These are phyloP conservation scores for Citrus reticulata DNA, from an alignment of 345 rosid genomes.

Conservation along the genomic window DNA sequence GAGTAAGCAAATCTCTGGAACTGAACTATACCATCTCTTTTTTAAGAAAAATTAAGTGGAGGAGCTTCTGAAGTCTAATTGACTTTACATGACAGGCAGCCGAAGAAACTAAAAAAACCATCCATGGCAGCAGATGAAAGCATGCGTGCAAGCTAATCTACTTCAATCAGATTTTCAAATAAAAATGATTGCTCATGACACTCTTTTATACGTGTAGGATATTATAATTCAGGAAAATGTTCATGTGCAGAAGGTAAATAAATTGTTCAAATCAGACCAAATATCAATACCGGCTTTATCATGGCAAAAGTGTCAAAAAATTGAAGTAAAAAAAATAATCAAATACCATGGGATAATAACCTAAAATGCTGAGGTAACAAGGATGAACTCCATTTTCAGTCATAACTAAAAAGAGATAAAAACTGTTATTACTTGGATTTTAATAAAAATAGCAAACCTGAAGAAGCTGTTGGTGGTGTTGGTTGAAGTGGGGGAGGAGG, in stretches of 20 bases:
- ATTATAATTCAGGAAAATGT: neutral
- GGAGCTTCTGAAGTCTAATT: neutral
- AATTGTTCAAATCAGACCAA: neutral
- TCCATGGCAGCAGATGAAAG: neutral
- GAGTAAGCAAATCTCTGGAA: neutral
- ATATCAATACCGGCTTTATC: neutral
- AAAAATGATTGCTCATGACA: neutral
- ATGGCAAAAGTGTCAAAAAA: neutral
- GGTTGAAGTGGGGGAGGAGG: slow-evolving; percentile 57
- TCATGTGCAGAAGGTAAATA: neutral
- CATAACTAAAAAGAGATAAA: neutral
- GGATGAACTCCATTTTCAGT: neutral
- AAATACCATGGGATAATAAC: neutral
- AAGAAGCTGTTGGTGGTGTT: slow-evolving; percentile 25
- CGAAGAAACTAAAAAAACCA: too few relatives aligned
- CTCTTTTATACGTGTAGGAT: neutral
- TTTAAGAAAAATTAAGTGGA: neutral
- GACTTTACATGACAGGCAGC: too few relatives aligned
- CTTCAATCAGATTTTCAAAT: neutral
- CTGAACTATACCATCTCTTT: neutral
- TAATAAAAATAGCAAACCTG: slow-evolving; percentile 41
- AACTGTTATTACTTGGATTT: neutral
- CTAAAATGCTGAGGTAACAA: neutral
- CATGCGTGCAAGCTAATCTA: neutral
- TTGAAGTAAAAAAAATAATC: neutral